Evolutionary conservation across 2,329 filamentous ascomycete species (phyloP).

Genomic region (Cylindrodendrum hubeiense): DNA sequence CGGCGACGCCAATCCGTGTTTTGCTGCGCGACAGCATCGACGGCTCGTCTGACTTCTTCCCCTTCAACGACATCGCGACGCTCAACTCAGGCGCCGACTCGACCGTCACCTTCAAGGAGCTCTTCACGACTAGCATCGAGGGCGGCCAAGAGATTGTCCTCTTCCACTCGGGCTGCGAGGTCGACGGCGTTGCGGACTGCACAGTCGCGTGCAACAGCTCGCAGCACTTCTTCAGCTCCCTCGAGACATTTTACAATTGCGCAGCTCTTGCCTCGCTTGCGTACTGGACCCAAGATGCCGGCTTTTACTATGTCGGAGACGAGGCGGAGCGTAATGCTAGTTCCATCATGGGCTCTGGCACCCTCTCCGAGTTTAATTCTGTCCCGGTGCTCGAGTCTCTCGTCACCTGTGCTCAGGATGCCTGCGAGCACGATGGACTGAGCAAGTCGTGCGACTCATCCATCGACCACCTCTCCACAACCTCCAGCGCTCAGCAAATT

Average conservation of each 20-base stretch:
- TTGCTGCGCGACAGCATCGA: slow-evolving; percentile 46
- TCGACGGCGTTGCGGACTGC: slow-evolving; percentile 48
- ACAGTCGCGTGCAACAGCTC: slow-evolving; percentile 48
- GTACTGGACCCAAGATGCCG: slow-evolving; percentile 49
- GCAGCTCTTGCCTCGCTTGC: slow-evolving; percentile 51
- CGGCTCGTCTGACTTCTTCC: slow-evolving; percentile 52
- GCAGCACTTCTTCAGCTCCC: slow-evolving; percentile 47
- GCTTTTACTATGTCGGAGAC: slow-evolving; percentile 45
- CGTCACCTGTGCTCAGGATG: slow-evolving; percentile 50
- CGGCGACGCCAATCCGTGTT: slow-evolving; percentile 45
- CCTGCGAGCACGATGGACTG: slow-evolving; percentile 51
- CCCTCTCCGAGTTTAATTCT: slow-evolving; percentile 48
- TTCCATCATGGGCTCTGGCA: slow-evolving; percentile 49
- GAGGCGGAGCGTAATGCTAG: slow-evolving; percentile 54
- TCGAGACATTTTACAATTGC: slow-evolving; percentile 56
- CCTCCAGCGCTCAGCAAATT: slow-evolving; percentile 46
- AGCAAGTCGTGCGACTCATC: slow-evolving; percentile 46
- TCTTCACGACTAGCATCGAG: slow-evolving; percentile 50
- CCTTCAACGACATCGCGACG: slow-evolving; percentile 51
- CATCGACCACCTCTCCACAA: slow-evolving; percentile 42
- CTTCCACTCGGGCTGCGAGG: slow-evolving; percentile 48
- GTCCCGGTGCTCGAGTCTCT: slow-evolving; percentile 48
- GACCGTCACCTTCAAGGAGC: slow-evolving; percentile 49
- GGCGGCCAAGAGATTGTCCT: slow-evolving; percentile 49
- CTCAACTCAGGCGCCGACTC: slow-evolving; percentile 45